phyloP scores from a whole-genome alignment of 2,329 filamentous ascomycete species.

The Clonostachys sp. region DNA sequence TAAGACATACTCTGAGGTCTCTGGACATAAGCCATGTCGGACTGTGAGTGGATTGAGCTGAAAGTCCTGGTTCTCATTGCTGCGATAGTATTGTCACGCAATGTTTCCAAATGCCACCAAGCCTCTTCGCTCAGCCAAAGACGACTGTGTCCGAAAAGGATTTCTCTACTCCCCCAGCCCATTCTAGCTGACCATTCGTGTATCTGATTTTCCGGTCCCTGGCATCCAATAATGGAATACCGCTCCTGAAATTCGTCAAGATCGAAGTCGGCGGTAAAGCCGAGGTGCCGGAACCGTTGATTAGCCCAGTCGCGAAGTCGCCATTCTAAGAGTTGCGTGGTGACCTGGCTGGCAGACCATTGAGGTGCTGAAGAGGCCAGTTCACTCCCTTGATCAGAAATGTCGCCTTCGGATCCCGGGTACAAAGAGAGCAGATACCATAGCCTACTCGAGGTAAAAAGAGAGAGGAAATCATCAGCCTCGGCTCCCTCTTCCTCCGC shows the following conservation, averaged over 20 bases:
- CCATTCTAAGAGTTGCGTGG: slow-evolving; percentile 89
- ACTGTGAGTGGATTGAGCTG: no score
- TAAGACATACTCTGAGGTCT: no score
- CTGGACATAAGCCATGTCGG: no score
- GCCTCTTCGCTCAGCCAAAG: slow-evolving; percentile 92
- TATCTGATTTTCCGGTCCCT: slow-evolving; percentile 86
- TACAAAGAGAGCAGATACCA: slow-evolving; percentile 95
- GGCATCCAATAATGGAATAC: slow-evolving; percentile 79
- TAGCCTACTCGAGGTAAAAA: slow-evolving; percentile 78
- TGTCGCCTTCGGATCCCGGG: slow-evolving; percentile 70
- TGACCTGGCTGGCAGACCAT: slow-evolving; percentile 92
- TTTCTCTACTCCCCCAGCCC: slow-evolving; percentile 97
- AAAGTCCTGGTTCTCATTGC: no score
- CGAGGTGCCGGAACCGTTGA: slow-evolving; percentile 80
- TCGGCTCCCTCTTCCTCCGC: slow-evolving; percentile 72
- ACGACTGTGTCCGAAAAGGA: slow-evolving; percentile 83
- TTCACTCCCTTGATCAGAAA: slow-evolving; percentile 67
- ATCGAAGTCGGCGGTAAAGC: slow-evolving; percentile 97
- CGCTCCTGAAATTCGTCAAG: slow-evolving; percentile 87
- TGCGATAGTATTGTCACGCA: slow-evolving; percentile 61
- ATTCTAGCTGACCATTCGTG: slow-evolving; percentile 92
- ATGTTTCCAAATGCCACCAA: slow-evolving; percentile 97
- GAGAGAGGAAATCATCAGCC: slow-evolving; percentile 70
- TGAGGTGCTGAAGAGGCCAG: slow-evolving; percentile 69
- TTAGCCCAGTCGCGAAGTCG: slow-evolving; percentile 97